Evolutionary conservation across 208 protist genomes (phyloP).

Genomic region (Kentomonas sorsogonicus): DNA sequence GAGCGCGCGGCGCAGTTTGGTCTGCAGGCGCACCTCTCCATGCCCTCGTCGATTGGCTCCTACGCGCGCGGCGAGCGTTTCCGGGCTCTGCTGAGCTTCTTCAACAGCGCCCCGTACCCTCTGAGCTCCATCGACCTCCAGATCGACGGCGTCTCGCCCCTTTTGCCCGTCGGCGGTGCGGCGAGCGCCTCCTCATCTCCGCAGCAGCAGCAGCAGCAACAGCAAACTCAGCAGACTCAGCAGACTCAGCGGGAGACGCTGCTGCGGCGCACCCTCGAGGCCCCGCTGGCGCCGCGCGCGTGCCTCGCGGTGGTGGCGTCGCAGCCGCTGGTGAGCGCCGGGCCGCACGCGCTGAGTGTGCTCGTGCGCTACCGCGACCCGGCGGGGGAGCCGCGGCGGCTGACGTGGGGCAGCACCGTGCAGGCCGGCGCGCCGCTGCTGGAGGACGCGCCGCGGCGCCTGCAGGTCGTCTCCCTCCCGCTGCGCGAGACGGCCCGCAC

Average conservation of each 20-base stretch:
- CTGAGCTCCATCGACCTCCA: conserved; percentile 25
- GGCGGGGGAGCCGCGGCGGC: conserved; percentile 24
- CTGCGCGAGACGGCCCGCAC: conserved; percentile 21
- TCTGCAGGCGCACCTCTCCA: conserved; percentile 24
- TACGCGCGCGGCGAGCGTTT: conserved; percentile 53
- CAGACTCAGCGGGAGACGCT: too few species aligned
- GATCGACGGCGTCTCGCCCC: conserved; percentile 27
- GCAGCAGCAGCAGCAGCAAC: too few species aligned
- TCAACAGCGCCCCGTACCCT: conserved; percentile 59
- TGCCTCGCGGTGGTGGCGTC: conserved; percentile 17
- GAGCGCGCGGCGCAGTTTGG: too few species aligned
- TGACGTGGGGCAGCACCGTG: conserved; percentile 51
- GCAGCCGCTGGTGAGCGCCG: conserved; percentile 17
- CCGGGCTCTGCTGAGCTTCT: conserved; percentile 56
- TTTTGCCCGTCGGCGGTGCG: conserved; percentile 7
- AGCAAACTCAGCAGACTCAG: too few species aligned
- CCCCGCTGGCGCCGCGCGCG: conserved; percentile 21
- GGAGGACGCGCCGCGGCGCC: conserved; percentile 23
- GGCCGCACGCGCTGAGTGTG: conserved; percentile 44
- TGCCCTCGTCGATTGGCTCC: conserved; percentile 43
- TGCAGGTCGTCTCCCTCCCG: conserved; percentile 17
- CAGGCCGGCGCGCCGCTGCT: conserved; percentile 38
- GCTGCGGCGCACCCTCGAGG: conserved; percentile 23
- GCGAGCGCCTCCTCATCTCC: too few species aligned
- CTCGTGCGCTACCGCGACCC: conserved; percentile 50